Conservation (phyloP, 306 rosid genomes). For the Mimosa pudica region DNA sequence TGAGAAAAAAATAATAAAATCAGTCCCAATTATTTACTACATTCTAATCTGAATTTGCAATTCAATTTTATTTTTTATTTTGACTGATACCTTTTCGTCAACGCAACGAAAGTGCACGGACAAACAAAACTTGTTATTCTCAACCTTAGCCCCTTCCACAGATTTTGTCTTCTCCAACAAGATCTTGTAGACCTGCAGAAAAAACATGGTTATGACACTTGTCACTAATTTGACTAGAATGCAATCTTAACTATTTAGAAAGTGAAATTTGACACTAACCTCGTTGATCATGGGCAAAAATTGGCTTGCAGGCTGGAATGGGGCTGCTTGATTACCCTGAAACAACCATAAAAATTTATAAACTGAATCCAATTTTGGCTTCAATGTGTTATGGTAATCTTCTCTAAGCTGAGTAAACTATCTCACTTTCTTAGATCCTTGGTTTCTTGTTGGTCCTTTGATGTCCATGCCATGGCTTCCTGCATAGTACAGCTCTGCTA, state of each 20-base stretch:
- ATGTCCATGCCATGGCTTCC: conserved; percentile 99
- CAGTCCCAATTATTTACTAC: background rate
- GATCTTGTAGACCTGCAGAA: conserved; percentile 60
- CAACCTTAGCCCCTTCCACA: conserved; percentile 79
- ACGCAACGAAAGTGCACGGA: conserved; percentile 96
- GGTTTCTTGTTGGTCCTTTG: conserved; percentile 72
- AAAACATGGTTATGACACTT: background rate
- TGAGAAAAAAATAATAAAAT: conserved; percentile 13
- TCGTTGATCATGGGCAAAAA: conserved; percentile 83
- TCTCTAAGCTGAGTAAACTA: conserved; percentile 11
- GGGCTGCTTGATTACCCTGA: conserved; percentile 62
- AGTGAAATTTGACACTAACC: conserved; percentile 47
- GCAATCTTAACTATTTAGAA: background rate
- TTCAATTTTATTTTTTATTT: conserved; percentile 14
- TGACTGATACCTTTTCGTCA: conserved; percentile 73
- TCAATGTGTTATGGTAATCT: background rate
- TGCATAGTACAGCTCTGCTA: conserved; percentile 83
- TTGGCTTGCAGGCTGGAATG: conserved; percentile 78
- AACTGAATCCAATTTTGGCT: conserved; percentile 8
- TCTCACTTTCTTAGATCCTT: conserved; percentile 41
- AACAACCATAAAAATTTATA: conserved; percentile 23
- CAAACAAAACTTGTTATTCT: conserved; percentile 83
- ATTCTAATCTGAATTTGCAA: background rate
- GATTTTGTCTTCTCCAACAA: conserved; percentile 69
- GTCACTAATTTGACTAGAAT: conserved; percentile 4